Evolutionary conservation across 1,139 yeast species (phyloP).

Genomic region (Candida pseudoviswanathii): DNA sequence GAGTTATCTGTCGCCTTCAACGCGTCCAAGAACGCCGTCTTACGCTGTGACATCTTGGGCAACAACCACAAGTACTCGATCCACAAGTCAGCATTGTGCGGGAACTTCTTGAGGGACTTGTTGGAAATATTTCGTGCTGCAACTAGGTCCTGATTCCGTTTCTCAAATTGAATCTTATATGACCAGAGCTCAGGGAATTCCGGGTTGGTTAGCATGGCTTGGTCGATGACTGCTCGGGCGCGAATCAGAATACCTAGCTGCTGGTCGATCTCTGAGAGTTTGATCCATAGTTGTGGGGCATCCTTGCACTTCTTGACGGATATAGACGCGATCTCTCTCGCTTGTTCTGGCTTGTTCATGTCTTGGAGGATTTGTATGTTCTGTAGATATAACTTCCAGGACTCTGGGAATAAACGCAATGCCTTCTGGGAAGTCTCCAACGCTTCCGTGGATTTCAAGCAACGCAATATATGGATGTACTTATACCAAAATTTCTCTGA

Average conservation of each 20-base stretch:
- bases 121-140: conserved; percentile 61
- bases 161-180: conserved; percentile 63
- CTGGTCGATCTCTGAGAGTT: conserved; percentile 54
- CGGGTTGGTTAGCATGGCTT: conserved; percentile 60
- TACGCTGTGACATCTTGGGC: conserved; percentile 57
- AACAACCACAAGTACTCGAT: conserved; percentile 55
- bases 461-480: conserved; percentile 58
- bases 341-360: conserved; percentile 30
- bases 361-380: conserved; percentile 54
- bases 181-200: conserved; percentile 55
- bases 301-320: conserved; percentile 55
- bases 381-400: conserved; percentile 58
- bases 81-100: conserved; percentile 66
- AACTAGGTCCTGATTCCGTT: conserved; percentile 43
- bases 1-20: conserved; percentile 66
- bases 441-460: conserved; percentile 29
- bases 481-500: conserved; percentile 63
- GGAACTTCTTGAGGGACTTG: conserved; percentile 62
- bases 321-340: conserved; percentile 48
- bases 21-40: conserved; percentile 72
- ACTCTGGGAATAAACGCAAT: conserved; percentile 44
- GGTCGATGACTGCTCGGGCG: conserved; percentile 75
- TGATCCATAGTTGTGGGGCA: conserved; percentile 55
- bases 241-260: conserved; percentile 44
- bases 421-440: conserved; percentile 47